Evolutionary conservation across 768 basidiomycete species (phyloP), one percentile per base, ranked within the genome.

Genomic region (Ramaria sp.): DNA sequence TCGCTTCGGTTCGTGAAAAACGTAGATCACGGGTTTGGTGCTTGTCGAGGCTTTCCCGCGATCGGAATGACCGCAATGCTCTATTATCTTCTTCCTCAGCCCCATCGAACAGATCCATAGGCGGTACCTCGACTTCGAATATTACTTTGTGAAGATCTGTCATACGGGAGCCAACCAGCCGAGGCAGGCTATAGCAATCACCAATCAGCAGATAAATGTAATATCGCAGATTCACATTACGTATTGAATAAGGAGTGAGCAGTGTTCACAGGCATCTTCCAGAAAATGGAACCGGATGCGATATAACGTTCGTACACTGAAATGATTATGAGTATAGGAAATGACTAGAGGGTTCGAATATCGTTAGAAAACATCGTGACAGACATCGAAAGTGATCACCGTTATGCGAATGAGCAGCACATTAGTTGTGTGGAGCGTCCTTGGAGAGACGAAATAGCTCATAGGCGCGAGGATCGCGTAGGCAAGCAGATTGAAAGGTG

Each of bases 361-460:
- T 42, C 41, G 30, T 42, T 20, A 50, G 52, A 2, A 47, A 53
- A 53, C 9, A 60, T 19, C 24, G 54, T 51, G 55, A 57, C 37
- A 51, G 19, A 31, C 62, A 20, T 37, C 7, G 22, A 27, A 37
- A 31, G 56, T 24, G 68, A 78, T 51, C 54, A 83, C 87, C 17
- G 92, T 94, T 15, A 86, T 57, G 59, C 82, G 86, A 68, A 96
- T 91, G 51, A 91, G 74, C 66, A 91, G 84, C 3, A 94, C 91
- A 62, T 95, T 95, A 37, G 79, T 72, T 1, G 84, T 77, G 64
- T 96, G 93, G n/a, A 95, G 71, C 10, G 80, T 75, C 38, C 89
- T 79, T 2, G 91, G 89, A 3, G 84, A 77, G 15, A 91, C 70
- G 41, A 89, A 64, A 69, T 78, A 93, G 61, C 84, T 85, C 24